These are phyloP conservation scores for Bryoerythrophyllum caledonicum DNA, from an alignment of 225 moss, liverwort and hornwort species.

Conservation along the genomic window DNA sequence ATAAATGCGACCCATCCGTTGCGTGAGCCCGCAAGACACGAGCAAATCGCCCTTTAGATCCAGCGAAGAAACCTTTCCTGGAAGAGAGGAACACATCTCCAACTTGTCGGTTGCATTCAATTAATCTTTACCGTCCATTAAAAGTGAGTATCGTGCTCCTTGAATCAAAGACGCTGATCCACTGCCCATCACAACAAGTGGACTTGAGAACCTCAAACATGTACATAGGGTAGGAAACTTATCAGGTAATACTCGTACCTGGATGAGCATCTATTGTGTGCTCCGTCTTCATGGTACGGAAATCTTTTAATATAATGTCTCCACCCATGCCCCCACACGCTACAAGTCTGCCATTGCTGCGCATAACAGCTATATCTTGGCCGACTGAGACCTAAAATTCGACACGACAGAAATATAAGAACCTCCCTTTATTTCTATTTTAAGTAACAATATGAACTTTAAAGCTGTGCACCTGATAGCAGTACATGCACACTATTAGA, in stretches of 20 bases:
- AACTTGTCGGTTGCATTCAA: conserved; percentile 43
- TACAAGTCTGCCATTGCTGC: conserved; percentile 68
- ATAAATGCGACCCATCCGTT: conserved; percentile 60
- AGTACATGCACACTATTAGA: conserved; percentile 1
- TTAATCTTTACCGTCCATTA: conserved; percentile 27
- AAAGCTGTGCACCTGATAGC: conserved; percentile 2
- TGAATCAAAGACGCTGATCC: conserved; percentile 30
- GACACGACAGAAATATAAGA: conserved; percentile 25
- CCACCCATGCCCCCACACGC: conserved; percentile 65
- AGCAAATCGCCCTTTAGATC: conserved; percentile 75
- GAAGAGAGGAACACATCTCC: conserved; percentile 51
- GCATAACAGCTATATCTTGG: conserved; percentile 64
- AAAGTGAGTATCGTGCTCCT: conserved; percentile 30
- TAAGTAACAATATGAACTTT: not conserved
- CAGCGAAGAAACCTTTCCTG: conserved; percentile 66
- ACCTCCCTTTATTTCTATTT: not conserved
- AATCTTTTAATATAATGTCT: conserved; percentile 60
- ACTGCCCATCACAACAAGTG: conserved; percentile 32
- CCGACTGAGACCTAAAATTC: conserved; percentile 44
- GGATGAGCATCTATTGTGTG: conserved; percentile 73
- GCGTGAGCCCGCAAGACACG: conserved; percentile 67
- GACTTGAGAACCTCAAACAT: conserved; percentile 29
- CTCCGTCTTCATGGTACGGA: conserved; percentile 72
- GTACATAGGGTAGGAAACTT: conserved; percentile 9
- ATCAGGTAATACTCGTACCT: conserved; percentile 35